phyloP scores from a whole-genome alignment of 208 protist species.

The Trypanosoma caninum region DNA sequence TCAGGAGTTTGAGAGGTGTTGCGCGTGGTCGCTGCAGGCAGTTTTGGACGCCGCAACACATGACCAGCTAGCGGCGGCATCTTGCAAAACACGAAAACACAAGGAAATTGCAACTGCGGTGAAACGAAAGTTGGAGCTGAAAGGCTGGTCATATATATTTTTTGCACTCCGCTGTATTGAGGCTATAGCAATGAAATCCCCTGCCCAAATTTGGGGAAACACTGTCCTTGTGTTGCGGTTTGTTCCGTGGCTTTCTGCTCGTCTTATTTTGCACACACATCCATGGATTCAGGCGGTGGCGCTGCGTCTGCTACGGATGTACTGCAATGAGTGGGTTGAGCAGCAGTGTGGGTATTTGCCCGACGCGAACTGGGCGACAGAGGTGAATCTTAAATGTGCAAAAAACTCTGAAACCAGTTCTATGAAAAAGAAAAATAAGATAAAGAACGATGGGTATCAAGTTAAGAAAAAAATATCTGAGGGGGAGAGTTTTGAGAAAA shows the following conservation, averaged over 20 bases:
- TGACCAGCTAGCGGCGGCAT: constrained; percentile 49
- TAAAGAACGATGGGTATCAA: neutral
- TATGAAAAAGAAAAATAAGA: constrained; percentile 4
- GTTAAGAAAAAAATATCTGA: too few species aligned
- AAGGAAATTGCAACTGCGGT: constrained; percentile 27
- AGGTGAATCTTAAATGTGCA: neutral
- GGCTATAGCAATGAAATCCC: constrained; percentile 43
- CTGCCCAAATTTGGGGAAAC: constrained; percentile 45
- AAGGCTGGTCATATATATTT: constrained; percentile 75
- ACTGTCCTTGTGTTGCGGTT: constrained; percentile 29
- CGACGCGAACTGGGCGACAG: constrained; percentile 25
- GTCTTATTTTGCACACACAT: constrained; percentile 69
- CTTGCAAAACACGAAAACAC: constrained; percentile 14
- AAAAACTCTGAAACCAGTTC: neutral
- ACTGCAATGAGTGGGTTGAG: constrained; percentile 77
- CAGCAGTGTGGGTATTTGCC: constrained; percentile 42
- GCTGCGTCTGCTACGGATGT: constrained; percentile 67
- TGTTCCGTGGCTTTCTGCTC: constrained; percentile 35
- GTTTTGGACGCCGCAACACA: constrained; percentile 60
- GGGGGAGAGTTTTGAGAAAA: too few species aligned
- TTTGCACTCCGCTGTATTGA: constrained; percentile 79
- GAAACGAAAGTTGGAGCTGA: constrained; percentile 56
- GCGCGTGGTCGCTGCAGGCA: constrained; percentile 53
- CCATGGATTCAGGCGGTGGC: constrained; percentile 78
- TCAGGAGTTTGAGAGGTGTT: constrained; percentile 44